These are phyloP conservation scores for Candida sanyiensis DNA, from an alignment of 805 yeast genomes.

Conservation along the genomic window DNA sequence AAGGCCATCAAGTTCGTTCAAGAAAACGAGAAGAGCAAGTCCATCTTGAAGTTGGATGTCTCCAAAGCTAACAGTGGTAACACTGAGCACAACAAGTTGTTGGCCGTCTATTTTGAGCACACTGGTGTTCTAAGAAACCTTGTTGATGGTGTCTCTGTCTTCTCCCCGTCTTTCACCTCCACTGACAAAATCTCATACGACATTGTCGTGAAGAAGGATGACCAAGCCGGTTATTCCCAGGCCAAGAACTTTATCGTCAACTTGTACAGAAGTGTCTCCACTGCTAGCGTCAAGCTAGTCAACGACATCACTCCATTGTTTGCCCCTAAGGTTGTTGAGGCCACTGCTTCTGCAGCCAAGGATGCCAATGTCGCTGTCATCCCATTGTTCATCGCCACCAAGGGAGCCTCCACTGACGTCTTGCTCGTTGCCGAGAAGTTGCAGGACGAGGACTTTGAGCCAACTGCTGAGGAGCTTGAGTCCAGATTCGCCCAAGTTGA, in stretches of 20 bases:
- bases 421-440: slow-evolving; percentile 47
- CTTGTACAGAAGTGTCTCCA: slow-evolving; percentile 66
- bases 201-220: slow-evolving; percentile 48
- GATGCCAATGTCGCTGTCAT: slow-evolving; percentile 49
- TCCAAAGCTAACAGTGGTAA: slow-evolving; percentile 86
- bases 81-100: slow-evolving; percentile 64
- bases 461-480: slow-evolving; percentile 54
- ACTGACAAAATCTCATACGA: slow-evolving; percentile 49
- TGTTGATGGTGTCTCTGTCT: slow-evolving; percentile 24
- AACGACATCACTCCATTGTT: slow-evolving; percentile 65
- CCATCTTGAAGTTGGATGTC: slow-evolving; percentile 50
- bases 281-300: slow-evolving; percentile 52
- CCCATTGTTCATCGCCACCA: slow-evolving; percentile 47
- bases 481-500: slow-evolving; percentile 51
- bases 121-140: slow-evolving; percentile 42
- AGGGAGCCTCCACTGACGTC: slow-evolving; percentile 38
- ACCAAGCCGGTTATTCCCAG: slow-evolving; percentile 44
- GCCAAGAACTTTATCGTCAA: slow-evolving; percentile 72
- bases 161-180: slow-evolving; percentile 39
- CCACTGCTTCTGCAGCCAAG: slow-evolving; percentile 37
- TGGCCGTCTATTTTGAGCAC: slow-evolving; percentile 60
- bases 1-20: slow-evolving; percentile 62
- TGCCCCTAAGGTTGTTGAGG: slow-evolving; percentile 37
- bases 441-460: slow-evolving; percentile 63
- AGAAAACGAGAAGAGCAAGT: slow-evolving; percentile 28